phyloP scores from a whole-genome alignment of 179 eudicot species.

The Beta corolliflora region DNA sequence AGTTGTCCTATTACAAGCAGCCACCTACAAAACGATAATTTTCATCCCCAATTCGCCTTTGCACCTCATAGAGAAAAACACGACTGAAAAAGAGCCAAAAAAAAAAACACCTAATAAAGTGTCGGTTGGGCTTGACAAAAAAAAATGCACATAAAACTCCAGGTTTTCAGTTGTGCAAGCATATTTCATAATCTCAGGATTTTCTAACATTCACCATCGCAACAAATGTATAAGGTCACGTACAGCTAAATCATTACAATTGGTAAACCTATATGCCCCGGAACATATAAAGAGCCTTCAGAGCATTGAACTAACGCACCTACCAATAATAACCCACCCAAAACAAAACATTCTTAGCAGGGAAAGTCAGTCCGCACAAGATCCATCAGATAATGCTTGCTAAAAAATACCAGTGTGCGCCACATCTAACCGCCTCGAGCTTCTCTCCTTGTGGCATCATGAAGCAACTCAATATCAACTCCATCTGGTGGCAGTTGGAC shows the following conservation, averaged over 20 bases:
- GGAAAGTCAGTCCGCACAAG: not conserved
- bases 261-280: not conserved
- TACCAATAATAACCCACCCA: conserved; percentile 9
- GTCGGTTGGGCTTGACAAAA: too few species aligned
- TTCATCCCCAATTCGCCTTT: too few species aligned
- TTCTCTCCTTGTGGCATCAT: conserved; percentile 98
- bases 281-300: conserved; percentile 2
- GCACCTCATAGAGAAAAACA: too few species aligned
- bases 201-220: not conserved
- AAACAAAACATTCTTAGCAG: conserved; percentile 3
- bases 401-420: not conserved
- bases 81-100: too few species aligned
- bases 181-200: not conserved
- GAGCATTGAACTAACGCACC: conserved; percentile 11
- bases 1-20: too few species aligned
- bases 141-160: too few species aligned
- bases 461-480: conserved; percentile 93
- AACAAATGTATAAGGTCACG: not conserved
- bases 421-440: conserved; percentile 79
- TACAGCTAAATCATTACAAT: conserved; percentile 11
- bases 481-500: conserved; percentile 96
- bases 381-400: conserved; percentile 5
- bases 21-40: too few species aligned
- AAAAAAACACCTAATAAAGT: too few species aligned
- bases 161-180: too few species aligned